Evolutionary conservation across 495 filamentous ascomycete species (phyloP), one percentile per base, ranked within the genome.

Genomic region (Darksidea phi): DNA sequence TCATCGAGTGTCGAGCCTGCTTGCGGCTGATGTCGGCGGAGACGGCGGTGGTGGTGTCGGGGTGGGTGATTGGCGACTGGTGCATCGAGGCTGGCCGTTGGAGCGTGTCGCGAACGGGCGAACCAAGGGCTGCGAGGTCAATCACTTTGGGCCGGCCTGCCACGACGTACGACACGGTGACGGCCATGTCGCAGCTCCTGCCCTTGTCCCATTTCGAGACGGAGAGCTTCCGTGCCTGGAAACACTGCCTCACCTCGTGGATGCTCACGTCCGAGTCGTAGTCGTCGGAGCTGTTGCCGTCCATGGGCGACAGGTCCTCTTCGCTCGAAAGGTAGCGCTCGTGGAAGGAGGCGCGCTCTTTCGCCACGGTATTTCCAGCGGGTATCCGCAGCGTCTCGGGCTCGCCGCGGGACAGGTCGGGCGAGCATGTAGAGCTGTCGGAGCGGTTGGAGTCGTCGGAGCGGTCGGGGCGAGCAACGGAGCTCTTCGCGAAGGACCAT

Each of bases 231-330:
- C 61, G 37, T 32, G 57, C 58, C n/a, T 42, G 46, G 18, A 64
- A 47, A 23, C n/a, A 52, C 8, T 58, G 23, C 18, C 60, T 51
- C 13, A n/a, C 41, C 10, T 64, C 61, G 25, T 61, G 57, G 25
- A 65, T 57, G 26, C 43, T 58, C 11, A 24, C 62, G 25, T 52
- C 62, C 0, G 49, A 60, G 25, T 56, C 62, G 21, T 41, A 66
- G 17, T 47, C 41, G 5, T 43, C 41, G 15, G 41, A 43, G 18
- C 15, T 43, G 26, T 21, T 23, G 17, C 15, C 28, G 23, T 68
- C 66, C 58, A 64, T 55, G 20, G 66, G 66, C n/a, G 61, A 65
- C 5, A 68, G 57, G 36, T 68, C 66, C 46, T 68, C 66, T 42
- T 68, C 66, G 8, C 56, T 61, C 12, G 66, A 68, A 43, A 68